Percentiles rank a stretch among this genome's conserved stretches.
Conservation (phyloP, 75 land plant genomes). For the Cryptomeria japonica region DNA sequence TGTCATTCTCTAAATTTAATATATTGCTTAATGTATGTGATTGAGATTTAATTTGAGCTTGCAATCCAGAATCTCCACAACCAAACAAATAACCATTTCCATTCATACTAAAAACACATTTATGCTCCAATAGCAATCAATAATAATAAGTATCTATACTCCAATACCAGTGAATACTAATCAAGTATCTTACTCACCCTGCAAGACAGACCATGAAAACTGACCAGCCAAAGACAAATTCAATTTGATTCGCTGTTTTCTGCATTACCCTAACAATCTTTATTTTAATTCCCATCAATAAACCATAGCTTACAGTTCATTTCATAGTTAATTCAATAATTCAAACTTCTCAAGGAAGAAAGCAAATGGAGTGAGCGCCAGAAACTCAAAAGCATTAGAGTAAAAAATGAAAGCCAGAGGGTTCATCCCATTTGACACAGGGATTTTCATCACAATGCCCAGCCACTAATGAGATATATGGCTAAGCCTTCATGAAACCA, state of each 20-base stretch:
- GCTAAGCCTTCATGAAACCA: neutral
- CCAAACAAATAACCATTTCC: neutral
- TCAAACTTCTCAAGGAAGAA: slow-evolving; percentile 4
- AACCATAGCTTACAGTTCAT: neutral
- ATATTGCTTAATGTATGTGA: too few relatives aligned
- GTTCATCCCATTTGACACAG: neutral
- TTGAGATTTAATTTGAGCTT: too few relatives aligned
- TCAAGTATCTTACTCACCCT: slow-evolving; percentile 24
- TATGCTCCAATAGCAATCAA: too few relatives aligned
- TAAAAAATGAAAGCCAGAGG: neutral
- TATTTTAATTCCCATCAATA: neutral
- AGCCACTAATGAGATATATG: neutral
- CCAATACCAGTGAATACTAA: neutral
- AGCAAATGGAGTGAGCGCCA: neutral
- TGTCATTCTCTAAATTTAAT: too few relatives aligned
- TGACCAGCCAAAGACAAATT: slow-evolving; percentile 24
- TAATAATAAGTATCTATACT: too few relatives aligned
- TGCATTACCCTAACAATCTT: slow-evolving; percentile 1
- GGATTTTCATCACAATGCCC: neutral
- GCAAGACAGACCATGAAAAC: slow-evolving; percentile 36
- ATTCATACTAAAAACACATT: neutral
- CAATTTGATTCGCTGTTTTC: slow-evolving; percentile 42
- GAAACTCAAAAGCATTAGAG: neutral
- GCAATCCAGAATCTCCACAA: slow-evolving; percentile 39
- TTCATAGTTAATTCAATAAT: neutral